Base-by-base conservation (phyloP, 805 yeast genomes). In the Barnettozyma pratensis region DNA sequence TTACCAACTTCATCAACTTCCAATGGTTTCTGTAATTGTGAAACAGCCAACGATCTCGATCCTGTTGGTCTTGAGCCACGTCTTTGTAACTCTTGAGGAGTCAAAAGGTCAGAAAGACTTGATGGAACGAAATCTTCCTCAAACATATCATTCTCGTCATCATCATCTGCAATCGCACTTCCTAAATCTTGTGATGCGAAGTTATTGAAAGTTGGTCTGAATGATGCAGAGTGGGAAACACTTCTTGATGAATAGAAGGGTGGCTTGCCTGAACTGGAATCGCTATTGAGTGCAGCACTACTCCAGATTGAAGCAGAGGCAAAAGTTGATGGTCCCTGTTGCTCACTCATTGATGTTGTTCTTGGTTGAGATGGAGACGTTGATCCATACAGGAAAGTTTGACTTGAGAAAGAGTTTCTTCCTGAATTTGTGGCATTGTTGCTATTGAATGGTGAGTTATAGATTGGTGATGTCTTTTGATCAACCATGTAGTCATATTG, bases 121-220 rank as follows among this genome's bases (percentile, higher is more conserved):
- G 84, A 81, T 1, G 97, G 97, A 4, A 90, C 85, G 56, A 80
- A 85, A 60, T 87, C 96, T 54, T 87, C 91, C 42, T 78, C 87
- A 60, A 64, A 67, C 49, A 58, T 50, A n/a, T 49, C 73, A 43
- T 59, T 44, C 32, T 56, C 49, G 37, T 55, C 54, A 14, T 63
- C 68, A 47, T 69, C 73, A 42, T 71, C 74, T 34, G 64, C 66
- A 6, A 60, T 66, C n/a, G 73, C 63, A 50, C 48, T 53, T 26
- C 53, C 63, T 41, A 47, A 39, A 5, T 8, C 28, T 2, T 37
- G 14, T 3, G 47, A 34, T 3, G 39, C 14, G 9, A 44, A 31
- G 7, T 32, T 28, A 7, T 32, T 39, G 12, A 47, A 39, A 1
- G 45, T 45, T 6, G 59, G 54, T 29, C 53, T 48, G 27, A 51